Evolutionary conservation across 225 moss, liverwort and hornwort genomes (phyloP), one percentile per base, ranked within the genome.

Genomic region (Physcomitrium patens): DNA sequence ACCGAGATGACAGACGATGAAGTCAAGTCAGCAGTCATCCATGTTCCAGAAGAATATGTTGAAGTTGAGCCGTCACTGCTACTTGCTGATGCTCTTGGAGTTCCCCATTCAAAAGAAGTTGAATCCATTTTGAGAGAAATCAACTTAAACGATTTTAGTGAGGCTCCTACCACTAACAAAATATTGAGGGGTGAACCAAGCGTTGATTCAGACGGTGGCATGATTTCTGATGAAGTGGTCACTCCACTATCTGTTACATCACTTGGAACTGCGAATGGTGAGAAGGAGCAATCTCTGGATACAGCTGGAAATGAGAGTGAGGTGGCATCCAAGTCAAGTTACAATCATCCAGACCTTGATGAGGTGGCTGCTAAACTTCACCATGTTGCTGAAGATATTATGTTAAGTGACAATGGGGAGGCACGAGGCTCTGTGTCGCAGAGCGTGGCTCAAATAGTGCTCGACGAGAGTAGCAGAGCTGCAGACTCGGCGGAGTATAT

Each of bases 401-500:
- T 86, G 28, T 69, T 67, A 20, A 74, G 71, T 47, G 14, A 24
- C 51, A 65, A 9, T 67, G 73, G 65, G 23, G 50, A 61, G 64
- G 52, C 43, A 48, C 51, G 67, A 52, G 46, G 8, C 70, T 65
- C 83, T 15, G 63, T 83, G 68, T 81, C 65, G 14, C 60, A 76
- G 65, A 61, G 28, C 69, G 86, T 86, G 61, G 86, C 86, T 64
- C 86, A 78, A 24, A 83, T 86, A 66, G 83, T 86, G 44, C 76
- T 86, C 6, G 83, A 86, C 0, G 80, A 86, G 57, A 81, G 81
- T 26, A 50, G 66, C 49, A 78, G 73, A 43, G 65, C 75, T 19
- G 71, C 1, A 12, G 67, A 73, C 50, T 76, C 83, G 7, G 81
- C 81, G 55, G 86, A 86, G 60, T 65, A 81, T 51, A 80, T 86